Evolutionary conservation across 345 rosid species (phyloP).

Genomic region (Populus euphratica): DNA sequence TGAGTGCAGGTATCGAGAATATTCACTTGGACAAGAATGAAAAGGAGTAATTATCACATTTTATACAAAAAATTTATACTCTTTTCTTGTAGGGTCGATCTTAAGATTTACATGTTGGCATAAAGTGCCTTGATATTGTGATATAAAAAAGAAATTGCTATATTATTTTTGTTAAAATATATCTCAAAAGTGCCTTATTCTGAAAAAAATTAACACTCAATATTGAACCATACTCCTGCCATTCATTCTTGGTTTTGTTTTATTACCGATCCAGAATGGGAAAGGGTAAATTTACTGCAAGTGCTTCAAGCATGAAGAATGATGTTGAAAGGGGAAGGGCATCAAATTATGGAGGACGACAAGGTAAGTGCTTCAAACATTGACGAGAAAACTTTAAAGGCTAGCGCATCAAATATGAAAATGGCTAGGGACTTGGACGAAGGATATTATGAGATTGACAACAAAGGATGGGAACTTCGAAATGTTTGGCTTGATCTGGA

Average conservation of each 20-base stretch:
- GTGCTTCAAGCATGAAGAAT: background rate
- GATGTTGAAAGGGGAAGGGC: background rate
- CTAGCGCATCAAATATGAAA: background rate
- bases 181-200: background rate
- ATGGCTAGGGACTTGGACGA: too few relatives aligned
- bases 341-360: background rate
- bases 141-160: background rate
- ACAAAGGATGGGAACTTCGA: too few relatives aligned
- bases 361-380: too few relatives aligned
- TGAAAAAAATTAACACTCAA: too few relatives aligned
- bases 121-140: background rate
- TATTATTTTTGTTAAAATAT: background rate
- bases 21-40: too few relatives aligned
- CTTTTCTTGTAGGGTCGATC: background rate
- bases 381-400: background rate
- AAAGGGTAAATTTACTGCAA: background rate
- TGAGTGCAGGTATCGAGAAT: too few relatives aligned
- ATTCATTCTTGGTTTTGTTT: background rate
- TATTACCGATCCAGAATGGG: background rate
- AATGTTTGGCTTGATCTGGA: too few relatives aligned
- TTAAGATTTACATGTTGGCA: too few relatives aligned
- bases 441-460: too few relatives aligned
- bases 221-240: background rate
- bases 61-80: too few relatives aligned
- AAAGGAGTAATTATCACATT: too few relatives aligned